Conservation (phyloP, 1,284 basidiomycete genomes). For the Fomitopsis schrenkii region DNA sequence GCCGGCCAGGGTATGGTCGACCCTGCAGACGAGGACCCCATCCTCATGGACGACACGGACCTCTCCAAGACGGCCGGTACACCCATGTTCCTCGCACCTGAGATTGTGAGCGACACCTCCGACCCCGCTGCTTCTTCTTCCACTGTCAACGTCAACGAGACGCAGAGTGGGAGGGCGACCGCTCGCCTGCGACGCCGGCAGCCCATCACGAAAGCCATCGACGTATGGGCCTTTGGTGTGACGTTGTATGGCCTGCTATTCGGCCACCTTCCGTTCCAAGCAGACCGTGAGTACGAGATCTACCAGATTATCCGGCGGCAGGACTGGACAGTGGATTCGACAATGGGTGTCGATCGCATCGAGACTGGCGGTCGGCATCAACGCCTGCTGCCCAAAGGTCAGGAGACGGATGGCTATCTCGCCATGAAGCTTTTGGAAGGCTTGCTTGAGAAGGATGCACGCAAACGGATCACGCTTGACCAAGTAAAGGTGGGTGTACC, state of each 20-base stretch:
- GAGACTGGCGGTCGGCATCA: conserved; percentile 58
- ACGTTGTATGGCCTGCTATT: conserved; percentile 96
- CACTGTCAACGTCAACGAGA: conserved; percentile 20
- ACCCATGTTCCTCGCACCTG: conserved; percentile 97
- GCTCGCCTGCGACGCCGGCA: conserved; percentile 31
- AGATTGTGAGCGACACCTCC: conserved; percentile 70
- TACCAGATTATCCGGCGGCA: conserved; percentile 83
- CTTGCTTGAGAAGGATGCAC: conserved; percentile 83
- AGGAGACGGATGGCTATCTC: conserved; percentile 48
- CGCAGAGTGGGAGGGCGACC: conserved; percentile 15
- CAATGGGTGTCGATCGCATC: conserved; percentile 74
- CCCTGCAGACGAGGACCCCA: conserved; percentile 43
- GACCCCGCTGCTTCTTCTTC: conserved; percentile 19
- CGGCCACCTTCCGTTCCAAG: conserved; percentile 73
- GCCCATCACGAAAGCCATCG: conserved; percentile 92
- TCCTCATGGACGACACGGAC: conserved; percentile 82
- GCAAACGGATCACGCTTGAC: conserved; percentile 76
- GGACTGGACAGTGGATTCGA: conserved; percentile 69
- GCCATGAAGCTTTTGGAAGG: conserved; percentile 73
- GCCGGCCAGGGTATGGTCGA: conserved; percentile 37
- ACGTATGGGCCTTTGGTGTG: conserved; percentile 99
- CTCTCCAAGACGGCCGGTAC: conserved; percentile 94
- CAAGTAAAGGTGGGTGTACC: conserved; percentile 73
- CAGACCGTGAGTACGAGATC: conserved; percentile 71
- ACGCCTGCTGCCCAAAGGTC: conserved; percentile 23